Base-by-base conservation (phyloP, 169 alveolate species). In the Plasmodium gonderi region DNA sequence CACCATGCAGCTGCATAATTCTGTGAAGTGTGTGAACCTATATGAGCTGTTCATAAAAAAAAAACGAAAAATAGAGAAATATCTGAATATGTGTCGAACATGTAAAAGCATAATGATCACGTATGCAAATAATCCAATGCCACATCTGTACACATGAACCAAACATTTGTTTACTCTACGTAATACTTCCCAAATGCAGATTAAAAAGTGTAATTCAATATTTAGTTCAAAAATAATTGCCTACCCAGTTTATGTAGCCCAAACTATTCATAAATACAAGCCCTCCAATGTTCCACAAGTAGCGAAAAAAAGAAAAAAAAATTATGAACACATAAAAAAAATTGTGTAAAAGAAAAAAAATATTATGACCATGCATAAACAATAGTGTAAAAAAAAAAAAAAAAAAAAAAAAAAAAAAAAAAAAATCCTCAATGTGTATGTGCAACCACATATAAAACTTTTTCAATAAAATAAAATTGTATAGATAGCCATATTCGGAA, bases 401-500 rank as follows among this genome's bases (percentile, higher is more conserved):
- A n/a, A n/a, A n/a, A n/a, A n/a, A n/a, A n/a, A n/a, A n/a, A n/a
- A n/a, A 11, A 29, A 40, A 76, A 11, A 23, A 17, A 51, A 60
- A 33, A 23, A 33, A 17, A 6, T 7, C 2, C 14, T 23, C 0
- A 1, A 7, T 26, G 12, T 23, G n/a, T n/a, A n/a, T n/a, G n/a
- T n/a, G n/a, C n/a, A n/a, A n/a, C n/a, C n/a, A n/a, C n/a, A n/a
- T n/a, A n/a, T n/a, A n/a, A n/a, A n/a, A n/a, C 38, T 72, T 42
- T 72, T n/a, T 45, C 38, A 72, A 12, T 1, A 68, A 68, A 51
- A 49, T 23, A 26, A 78, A 67, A 17, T n/a, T n/a, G 76, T 76
- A 91, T 92, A 98, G 98, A 94, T 97, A 12, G 98, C 99, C 47
- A 83, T 97, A 67, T 97, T 97, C 60, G 99, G 99, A 3, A 91